Evolutionary conservation across 495 filamentous ascomycete genomes (phyloP).

Genomic region (Niebla homalea): DNA sequence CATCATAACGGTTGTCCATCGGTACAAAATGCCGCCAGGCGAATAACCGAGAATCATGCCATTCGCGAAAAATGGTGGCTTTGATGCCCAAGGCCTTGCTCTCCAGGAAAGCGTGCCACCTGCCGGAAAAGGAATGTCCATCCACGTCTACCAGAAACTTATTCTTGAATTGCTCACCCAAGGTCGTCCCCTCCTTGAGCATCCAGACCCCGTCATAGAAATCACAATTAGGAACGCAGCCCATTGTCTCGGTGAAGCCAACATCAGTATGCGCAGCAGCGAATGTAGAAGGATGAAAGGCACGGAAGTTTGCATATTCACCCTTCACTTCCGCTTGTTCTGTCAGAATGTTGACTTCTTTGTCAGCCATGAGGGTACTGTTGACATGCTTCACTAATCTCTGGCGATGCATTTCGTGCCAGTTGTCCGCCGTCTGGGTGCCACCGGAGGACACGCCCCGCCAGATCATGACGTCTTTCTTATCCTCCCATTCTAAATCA

Average conservation of each 20-base stretch:
- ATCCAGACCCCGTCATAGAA: slow-evolving; percentile 27
- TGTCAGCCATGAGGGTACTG: slow-evolving; percentile 35
- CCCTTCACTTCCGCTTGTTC: slow-evolving; percentile 18
- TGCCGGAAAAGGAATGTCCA: slow-evolving; percentile 58
- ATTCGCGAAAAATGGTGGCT: slow-evolving; percentile 61
- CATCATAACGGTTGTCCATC: slow-evolving; percentile 68
- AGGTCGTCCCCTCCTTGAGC: slow-evolving; percentile 16
- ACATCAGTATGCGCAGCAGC: slow-evolving; percentile 30
- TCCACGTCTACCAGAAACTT: slow-evolving; percentile 58
- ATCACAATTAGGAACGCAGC: slow-evolving; percentile 29
- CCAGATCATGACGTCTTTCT: slow-evolving; percentile 47
- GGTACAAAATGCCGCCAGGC: slow-evolving; percentile 71
- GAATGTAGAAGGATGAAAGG: slow-evolving; percentile 24
- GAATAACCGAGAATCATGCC: slow-evolving; percentile 57
- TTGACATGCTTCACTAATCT: slow-evolving; percentile 62
- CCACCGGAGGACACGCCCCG: slow-evolving; percentile 60
- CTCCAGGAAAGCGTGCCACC: slow-evolving; percentile 55
- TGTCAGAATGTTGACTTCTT: slow-evolving; percentile 17
- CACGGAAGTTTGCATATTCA: slow-evolving; percentile 18
- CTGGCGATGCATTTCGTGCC: slow-evolving; percentile 58
- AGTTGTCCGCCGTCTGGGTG: slow-evolving; percentile 47
- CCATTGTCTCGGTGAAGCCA: slow-evolving; percentile 29
- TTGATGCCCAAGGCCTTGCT: slow-evolving; percentile 55
- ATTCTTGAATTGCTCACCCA: slow-evolving; percentile 43
- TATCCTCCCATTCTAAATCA: slow-evolving; percentile 38